A percentile compares a stretch with the other conserved stretches of the same genome.
phyloP scores from a whole-genome alignment of 2,329 filamentous ascomycete genomes.

The Fusarium ramigenum region DNA sequence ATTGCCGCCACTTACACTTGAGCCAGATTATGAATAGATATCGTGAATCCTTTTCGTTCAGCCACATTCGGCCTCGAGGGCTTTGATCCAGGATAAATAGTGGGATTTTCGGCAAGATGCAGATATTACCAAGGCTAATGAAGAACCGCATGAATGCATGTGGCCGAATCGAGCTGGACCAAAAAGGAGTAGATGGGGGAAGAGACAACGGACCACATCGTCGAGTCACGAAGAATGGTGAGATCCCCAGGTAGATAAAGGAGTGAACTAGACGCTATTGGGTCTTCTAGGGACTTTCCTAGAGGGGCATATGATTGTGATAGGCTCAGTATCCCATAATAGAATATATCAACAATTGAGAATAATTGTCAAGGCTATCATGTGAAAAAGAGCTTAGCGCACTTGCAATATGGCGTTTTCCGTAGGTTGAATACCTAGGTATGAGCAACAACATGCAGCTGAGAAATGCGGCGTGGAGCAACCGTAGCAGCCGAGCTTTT shows the following conservation, averaged over 20 bases:
- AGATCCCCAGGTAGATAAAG: not conserved
- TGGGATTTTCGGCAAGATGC: constrained; percentile 25
- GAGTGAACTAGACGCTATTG: not conserved
- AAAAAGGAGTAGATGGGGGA: constrained; percentile 9
- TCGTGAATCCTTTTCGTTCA: not conserved
- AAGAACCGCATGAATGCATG: constrained; percentile 24
- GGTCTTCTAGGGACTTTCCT: not conserved
- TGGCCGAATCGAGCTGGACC: constrained; percentile 7
- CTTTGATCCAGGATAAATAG: not conserved
- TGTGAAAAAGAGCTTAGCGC: not conserved
- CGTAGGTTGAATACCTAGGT: not conserved
- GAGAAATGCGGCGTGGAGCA: not conserved
- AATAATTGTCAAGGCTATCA: not conserved
- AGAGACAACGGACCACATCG: constrained; percentile 19
- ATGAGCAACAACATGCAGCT: not conserved
- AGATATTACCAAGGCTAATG: constrained; percentile 17
- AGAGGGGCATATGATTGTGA: no score
- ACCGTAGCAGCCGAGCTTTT: not conserved
- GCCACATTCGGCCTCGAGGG: not conserved
- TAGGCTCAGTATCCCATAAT: not conserved
- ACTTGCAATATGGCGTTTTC: not conserved
- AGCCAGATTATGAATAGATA: not conserved
- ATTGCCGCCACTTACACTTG: not conserved
- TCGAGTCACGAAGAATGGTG: not conserved
- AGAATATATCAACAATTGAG: not conserved